Evolutionary conservation across 331 rosid species (phyloP), one percentile per base, ranked within the genome.

Genomic region (Stylosanthes scabra): DNA sequence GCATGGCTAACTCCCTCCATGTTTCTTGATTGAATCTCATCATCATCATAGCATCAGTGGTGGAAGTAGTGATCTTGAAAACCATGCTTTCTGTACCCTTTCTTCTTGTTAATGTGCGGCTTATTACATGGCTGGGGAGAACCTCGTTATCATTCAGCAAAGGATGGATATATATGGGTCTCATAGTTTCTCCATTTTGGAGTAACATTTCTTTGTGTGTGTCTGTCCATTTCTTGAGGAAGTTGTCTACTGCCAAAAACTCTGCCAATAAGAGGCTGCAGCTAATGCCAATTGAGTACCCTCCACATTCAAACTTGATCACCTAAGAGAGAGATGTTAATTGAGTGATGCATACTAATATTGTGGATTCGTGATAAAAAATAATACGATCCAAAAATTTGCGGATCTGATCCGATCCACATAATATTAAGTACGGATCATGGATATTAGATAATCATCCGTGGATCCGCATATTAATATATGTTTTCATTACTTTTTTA

Each of bases 211-310:
- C 70, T 6, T 25, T 75, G 85, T 90, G 88, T 41, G 76, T 86
- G 3, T 84, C 41, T 50, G 80, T 70, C 96, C 93, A 88, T 80
- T 66, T 82, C 27, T 66, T 70, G 7, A 90, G 80, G 76, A 88
- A 84, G 2, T 79, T 80, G 3, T 82, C 86, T 11, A 63, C 64
- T 27, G 82, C n/a, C 12, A 88, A 59, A 63, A 61, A 39, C 27
- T 88, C 96, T 29, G 79, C 88, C 40, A 90, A 44, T 2, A 90
- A 74, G 46, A 87, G 63, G 67, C 87, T 90, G 68, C 88, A 87
- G 28, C 88, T 84, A 7, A 88, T 88, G 40, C 91, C 93, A 28
- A 88, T 55, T 0, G 86, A 50, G 63, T 82, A 78, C 29, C 96
- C 93, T 74, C 93, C 89, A 66, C 91, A 82, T 6, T 56, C 59